Base-by-base conservation (phyloP, 768 basidiomycete genomes). In the Chalciporus sphaerocephalus region DNA sequence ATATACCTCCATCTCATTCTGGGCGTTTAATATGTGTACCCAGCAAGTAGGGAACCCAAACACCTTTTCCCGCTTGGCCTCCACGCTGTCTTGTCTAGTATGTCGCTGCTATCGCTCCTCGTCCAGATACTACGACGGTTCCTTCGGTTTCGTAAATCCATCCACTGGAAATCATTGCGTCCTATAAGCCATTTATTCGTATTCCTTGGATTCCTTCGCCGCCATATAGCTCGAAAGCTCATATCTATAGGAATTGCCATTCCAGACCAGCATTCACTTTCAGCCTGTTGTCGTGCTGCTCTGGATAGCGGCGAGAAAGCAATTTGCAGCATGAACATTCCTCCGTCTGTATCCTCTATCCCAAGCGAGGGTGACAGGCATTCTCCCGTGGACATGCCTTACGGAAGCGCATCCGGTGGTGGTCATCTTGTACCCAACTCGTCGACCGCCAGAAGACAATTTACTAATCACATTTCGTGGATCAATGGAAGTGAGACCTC, bases 321-420 rank as follows among this genome's bases (percentile, higher is more conserved):
- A 13, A 25, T 56, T 34, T 59, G 34, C 6, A 33, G 33, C 20
- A 62, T 61, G 59, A 50, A 27, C 15, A 22, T 47, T 27, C 60
- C 57, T 18, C 42, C 28, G 0, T 13, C 16, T 1, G 45, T 28
- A 20, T 38, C 23, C 5, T 41, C 50, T 21, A 38, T 46, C 20
- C 23, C 12, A 21, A 18, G 39, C 3, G 54, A 41, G 24, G 34
- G 16, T 30, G 17, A 23, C 30, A 43, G 25, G 8, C 38, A 28
- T 24, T 59, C 60, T 22, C 46, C 48, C 0, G 32, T 35, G 5
- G 60, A 58, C 21, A 30, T 24, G 17, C 47, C 50, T 12, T 58
- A 53, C n/a, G 36, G 48, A 28, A 56, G 57, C 9, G 40, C 40
- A 6, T 60, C 58, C 25, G 58, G 52, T 15, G 58, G 52, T 15